These are phyloP conservation scores for Pulchroboletus neoregius DNA, from an alignment of 1,284 basidiomycete genomes.

Conservation along the genomic window DNA sequence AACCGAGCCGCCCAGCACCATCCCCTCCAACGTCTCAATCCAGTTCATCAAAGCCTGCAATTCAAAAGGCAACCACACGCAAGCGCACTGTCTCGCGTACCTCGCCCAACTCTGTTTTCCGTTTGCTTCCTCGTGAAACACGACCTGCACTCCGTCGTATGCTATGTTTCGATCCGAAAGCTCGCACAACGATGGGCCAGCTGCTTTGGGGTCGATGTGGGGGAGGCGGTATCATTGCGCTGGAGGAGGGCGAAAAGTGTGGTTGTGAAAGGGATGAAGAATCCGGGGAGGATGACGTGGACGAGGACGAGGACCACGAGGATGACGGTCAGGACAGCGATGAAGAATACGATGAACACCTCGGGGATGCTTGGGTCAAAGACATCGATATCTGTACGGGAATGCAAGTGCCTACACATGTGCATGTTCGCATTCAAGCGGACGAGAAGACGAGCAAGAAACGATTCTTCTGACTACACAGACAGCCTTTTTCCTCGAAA, in stretches of 20 bases:
- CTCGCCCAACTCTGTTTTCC: slow-evolving; percentile 94
- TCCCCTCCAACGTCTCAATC: slow-evolving; percentile 14
- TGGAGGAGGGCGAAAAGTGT: slow-evolving; percentile 32
- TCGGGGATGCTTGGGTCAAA: slow-evolving; percentile 77
- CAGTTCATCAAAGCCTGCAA: slow-evolving; percentile 10
- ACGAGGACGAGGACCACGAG: slow-evolving; percentile 14
- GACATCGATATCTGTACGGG: slow-evolving; percentile 68
- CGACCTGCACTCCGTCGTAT: slow-evolving; percentile 87
- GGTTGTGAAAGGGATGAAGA: slow-evolving; percentile 62
- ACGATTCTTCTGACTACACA: slow-evolving; percentile 55
- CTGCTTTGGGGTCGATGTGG: slow-evolving; percentile 80
- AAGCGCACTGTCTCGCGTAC: slow-evolving; percentile 66
- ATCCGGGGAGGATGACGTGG: slow-evolving; percentile 21
- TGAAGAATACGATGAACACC: slow-evolving; percentile 67
- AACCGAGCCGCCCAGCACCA: slow-evolving; percentile 23
- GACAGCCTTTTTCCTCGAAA: slow-evolving; percentile 6
- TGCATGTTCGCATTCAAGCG: slow-evolving; percentile 64
- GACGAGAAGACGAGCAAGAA: slow-evolving; percentile 71
- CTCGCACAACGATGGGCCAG: slow-evolving; percentile 92
- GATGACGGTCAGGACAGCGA: slow-evolving; percentile 38
- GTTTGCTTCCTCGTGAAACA: slow-evolving; percentile 91
- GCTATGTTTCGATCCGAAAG: slow-evolving; percentile 86
- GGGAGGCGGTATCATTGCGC: slow-evolving; percentile 60
- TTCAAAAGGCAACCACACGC: slow-evolving; percentile 35
- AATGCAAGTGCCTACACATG: slow-evolving; percentile 48